Conservation (phyloP, 176 grass and related monocot genomes). For the Guadua angustifolia region DNA sequence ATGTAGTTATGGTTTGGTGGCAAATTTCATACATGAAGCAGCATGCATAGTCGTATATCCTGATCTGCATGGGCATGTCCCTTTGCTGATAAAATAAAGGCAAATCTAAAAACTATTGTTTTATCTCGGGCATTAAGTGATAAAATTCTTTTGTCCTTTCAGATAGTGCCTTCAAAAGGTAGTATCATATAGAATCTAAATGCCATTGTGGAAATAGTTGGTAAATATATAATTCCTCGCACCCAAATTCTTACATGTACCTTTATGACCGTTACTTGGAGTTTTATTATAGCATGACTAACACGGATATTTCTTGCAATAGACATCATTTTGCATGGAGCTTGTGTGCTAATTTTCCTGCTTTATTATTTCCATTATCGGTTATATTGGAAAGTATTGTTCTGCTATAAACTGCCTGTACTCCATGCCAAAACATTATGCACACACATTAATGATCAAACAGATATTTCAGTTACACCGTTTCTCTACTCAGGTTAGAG, state of each 20-base stretch:
- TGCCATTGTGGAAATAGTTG: background rate
- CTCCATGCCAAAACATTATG: background rate
- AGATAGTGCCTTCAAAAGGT: background rate
- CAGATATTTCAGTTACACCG: background rate
- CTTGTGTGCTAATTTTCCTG: background rate
- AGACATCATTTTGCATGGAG: background rate
- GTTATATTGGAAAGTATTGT: slow-evolving; percentile 31
- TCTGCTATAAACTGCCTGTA: background rate
- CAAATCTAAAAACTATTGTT: background rate
- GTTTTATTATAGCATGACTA: background rate
- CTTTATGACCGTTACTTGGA: background rate
- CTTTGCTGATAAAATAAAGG: background rate
- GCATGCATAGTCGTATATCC: background rate
- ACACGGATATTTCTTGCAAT: background rate
- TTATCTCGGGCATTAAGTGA: background rate
- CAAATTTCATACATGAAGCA: background rate
- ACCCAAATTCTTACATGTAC: background rate
- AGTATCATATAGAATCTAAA: background rate
- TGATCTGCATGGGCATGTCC: slow-evolving; percentile 5
- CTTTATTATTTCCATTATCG: background rate
- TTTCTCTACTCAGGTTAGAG: slow-evolving; percentile 64
- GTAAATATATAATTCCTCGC: background rate
- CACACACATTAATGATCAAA: background rate
- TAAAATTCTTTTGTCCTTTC: background rate
- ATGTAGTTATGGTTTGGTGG: background rate